Conservation (phyloP, 108 stramenopile genomes). For the Discostella stelligeroides region DNA sequence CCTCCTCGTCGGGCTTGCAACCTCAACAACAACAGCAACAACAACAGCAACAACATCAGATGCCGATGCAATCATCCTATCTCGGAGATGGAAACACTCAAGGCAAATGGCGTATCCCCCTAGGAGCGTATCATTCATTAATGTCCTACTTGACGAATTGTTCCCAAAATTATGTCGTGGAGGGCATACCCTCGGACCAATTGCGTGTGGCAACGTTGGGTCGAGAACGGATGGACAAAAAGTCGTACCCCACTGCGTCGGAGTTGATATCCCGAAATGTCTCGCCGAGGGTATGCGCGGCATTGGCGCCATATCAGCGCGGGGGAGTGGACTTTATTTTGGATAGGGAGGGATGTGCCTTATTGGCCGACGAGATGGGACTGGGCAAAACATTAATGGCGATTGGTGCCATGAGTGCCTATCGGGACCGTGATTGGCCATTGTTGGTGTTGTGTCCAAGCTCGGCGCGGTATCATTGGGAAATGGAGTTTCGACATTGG, state of each 20-base stretch:
- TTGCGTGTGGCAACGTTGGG: constrained; percentile 76
- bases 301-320: constrained; percentile 86
- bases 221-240: constrained; percentile 63
- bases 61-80: neutral
- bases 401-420: constrained; percentile 88
- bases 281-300: constrained; percentile 53
- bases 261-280: constrained; percentile 65
- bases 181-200: constrained; percentile 67
- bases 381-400: constrained; percentile 92
- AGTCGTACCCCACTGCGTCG: constrained; percentile 53
- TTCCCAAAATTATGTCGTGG: constrained; percentile 32
- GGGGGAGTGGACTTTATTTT: constrained; percentile 85
- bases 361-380: constrained; percentile 69
- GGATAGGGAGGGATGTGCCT: constrained; percentile 80
- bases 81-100: neutral
- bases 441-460: constrained; percentile 90
- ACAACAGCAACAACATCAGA: neutral
- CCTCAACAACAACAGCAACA: neutral
- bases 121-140: constrained; percentile 79
- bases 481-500: constrained; percentile 88
- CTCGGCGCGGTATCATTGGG: constrained; percentile 95
- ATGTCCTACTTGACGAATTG: constrained; percentile 48
- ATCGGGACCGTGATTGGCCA: constrained; percentile 86
- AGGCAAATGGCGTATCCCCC: constrained; percentile 83
- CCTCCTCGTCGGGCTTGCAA: neutral